Evolutionary conservation across 2,329 filamentous ascomycete genomes (phyloP).

Genomic region (Fusarium napiforme): DNA sequence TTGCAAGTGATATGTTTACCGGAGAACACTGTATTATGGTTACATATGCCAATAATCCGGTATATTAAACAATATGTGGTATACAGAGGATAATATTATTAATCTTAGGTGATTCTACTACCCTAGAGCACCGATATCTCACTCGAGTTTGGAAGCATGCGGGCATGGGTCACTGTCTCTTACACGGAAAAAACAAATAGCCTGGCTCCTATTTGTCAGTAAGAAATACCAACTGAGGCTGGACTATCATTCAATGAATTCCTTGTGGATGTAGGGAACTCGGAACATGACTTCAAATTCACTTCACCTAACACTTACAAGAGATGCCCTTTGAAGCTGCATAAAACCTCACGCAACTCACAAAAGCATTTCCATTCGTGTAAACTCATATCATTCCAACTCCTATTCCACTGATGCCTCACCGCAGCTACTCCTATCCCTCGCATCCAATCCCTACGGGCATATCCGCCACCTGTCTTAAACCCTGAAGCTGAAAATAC

Average conservation of each 20-base stretch:
- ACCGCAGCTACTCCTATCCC: not conserved
- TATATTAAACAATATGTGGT: not conserved
- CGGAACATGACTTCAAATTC: no score
- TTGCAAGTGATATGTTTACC: no score
- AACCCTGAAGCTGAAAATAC: not conserved
- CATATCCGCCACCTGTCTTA: constrained; percentile 9
- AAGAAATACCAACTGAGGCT: not conserved
- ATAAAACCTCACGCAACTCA: not conserved
- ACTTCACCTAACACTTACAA: no score
- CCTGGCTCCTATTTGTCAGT: not conserved
- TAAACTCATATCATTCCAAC: not conserved
- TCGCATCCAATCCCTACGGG: not conserved
- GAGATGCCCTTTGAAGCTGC: rapidly evolving
- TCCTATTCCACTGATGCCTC: no score
- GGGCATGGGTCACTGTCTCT: no score
- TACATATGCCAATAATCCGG: not conserved
- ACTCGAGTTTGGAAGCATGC: rapidly evolving
- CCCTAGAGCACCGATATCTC: not conserved
- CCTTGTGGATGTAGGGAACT: not conserved
- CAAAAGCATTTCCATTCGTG: not conserved
- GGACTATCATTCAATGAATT: not conserved
- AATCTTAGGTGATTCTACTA: not conserved
- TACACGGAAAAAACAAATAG: not conserved
- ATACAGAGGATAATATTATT: no score
- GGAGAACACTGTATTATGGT: not conserved